Percentiles rank a stretch among this genome's conserved stretches.
Conservation (phyloP, 2,329 filamentous ascomycete species). For the Fusarium staphyleae region DNA sequence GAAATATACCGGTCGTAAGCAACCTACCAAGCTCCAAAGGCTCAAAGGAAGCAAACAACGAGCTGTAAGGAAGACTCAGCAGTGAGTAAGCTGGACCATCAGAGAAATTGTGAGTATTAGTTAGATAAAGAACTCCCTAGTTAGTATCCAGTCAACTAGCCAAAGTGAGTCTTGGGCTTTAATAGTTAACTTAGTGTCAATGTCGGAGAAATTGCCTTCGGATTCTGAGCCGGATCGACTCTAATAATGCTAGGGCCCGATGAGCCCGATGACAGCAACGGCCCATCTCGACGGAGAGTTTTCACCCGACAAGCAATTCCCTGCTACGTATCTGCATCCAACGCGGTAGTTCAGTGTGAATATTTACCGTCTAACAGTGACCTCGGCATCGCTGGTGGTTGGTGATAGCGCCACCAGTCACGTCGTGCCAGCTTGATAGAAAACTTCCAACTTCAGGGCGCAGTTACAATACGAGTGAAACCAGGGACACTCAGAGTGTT, state of each 20-base stretch:
- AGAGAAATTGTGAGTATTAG: no score
- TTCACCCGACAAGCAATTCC: conserved; percentile 2
- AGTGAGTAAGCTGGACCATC: no score
- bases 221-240: background rate
- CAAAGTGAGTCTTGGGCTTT: no score
- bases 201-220: background rate
- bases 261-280: no score
- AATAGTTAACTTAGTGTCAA: no score
- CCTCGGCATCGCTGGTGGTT: background rate
- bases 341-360: background rate
- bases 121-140: no score
- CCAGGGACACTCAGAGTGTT: background rate
- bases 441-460: conserved; percentile 4
- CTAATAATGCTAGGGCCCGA: no score
- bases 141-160: no score
- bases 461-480: background rate
- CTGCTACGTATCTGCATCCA: background rate
- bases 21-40: no score
- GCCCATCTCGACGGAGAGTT: background rate
- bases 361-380: background rate
- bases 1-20: no score
- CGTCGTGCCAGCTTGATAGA: background rate
- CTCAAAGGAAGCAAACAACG: no score
- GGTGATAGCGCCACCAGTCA: conserved; percentile 11
- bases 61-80: no score